phyloP scores from a whole-genome alignment of 352 stramenopile genomes.

The Globisporangium viniferum region DNA sequence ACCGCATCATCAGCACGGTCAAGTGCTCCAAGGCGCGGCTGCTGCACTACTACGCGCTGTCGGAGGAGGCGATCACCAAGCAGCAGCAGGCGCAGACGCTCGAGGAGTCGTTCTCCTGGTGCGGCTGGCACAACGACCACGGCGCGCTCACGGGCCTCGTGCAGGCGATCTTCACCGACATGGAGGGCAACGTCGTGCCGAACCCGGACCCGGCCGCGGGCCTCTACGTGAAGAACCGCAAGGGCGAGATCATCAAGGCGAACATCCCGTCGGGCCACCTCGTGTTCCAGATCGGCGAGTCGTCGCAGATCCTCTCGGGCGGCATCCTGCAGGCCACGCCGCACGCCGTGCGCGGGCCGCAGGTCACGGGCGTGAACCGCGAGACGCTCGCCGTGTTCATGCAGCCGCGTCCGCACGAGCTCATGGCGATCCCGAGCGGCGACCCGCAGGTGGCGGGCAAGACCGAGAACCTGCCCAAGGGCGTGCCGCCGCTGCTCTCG shows the following conservation, averaged over 20 bases:
- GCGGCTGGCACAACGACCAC: slow-evolving; percentile 97
- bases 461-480: slow-evolving; percentile 72
- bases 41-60: slow-evolving; percentile 95
- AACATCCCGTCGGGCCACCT: slow-evolving; percentile 85
- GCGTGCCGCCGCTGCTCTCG: slow-evolving; percentile 79
- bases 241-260: slow-evolving; percentile 86
- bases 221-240: slow-evolving; percentile 93
- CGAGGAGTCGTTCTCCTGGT: slow-evolving; percentile 92
- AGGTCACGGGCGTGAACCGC: slow-evolving; percentile 75
- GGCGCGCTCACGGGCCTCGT: slow-evolving; percentile 94
- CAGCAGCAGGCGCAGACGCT: slow-evolving; percentile 41
- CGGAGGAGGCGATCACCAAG: slow-evolving; percentile 50
- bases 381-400: slow-evolving; percentile 98
- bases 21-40: slow-evolving; percentile 91
- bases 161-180: slow-evolving; percentile 89
- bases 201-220: slow-evolving; percentile 83
- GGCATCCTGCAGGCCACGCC: slow-evolving; percentile 90
- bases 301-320: slow-evolving; percentile 93
- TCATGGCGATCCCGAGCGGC: slow-evolving; percentile 66
- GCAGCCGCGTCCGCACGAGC: slow-evolving; percentile 88
- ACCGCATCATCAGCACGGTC: slow-evolving; percentile 84
- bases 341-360: slow-evolving; percentile 85
- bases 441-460: slow-evolving; percentile 44
- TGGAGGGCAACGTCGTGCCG: slow-evolving; percentile 46
- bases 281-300: slow-evolving; percentile 95